These are phyloP conservation scores for Debaryomyces sp. DNA, from an alignment of 1,139 yeast species.

Conservation along the genomic window DNA sequence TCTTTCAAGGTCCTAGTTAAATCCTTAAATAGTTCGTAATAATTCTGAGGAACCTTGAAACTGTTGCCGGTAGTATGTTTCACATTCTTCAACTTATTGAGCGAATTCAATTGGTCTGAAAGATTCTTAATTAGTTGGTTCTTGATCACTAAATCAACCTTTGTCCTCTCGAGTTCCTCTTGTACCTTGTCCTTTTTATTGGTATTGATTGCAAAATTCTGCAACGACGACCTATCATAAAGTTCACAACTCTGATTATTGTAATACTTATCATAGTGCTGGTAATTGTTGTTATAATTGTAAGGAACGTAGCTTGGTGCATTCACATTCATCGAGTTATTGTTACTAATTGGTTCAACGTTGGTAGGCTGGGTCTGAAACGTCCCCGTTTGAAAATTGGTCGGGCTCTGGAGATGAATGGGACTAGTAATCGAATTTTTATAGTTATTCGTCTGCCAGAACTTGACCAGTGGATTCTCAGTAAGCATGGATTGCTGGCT, in stretches of 20 bases:
- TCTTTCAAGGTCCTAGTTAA: slow-evolving; percentile 53
- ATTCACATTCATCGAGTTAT: slow-evolving; percentile 24
- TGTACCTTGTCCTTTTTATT: slow-evolving; percentile 9
- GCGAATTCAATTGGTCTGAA: slow-evolving; percentile 29
- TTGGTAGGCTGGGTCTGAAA: background rate
- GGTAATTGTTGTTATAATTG: slow-evolving; percentile 7
- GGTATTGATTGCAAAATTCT: slow-evolving; percentile 9
- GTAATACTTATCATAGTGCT: slow-evolving; percentile 7
- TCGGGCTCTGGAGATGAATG: slow-evolving; percentile 5
- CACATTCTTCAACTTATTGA: slow-evolving; percentile 17
- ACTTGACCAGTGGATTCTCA: slow-evolving; percentile 14
- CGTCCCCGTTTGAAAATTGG: background rate
- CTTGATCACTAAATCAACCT: slow-evolving; percentile 36
- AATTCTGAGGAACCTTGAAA: slow-evolving; percentile 42
- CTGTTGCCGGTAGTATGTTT: slow-evolving; percentile 9
- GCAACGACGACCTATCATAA: slow-evolving; percentile 13
- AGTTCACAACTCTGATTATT: slow-evolving; percentile 11
- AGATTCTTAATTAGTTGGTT: slow-evolving; percentile 40
- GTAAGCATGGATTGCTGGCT: slow-evolving; percentile 4
- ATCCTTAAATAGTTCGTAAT: slow-evolving; percentile 51
- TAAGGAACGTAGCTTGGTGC: slow-evolving; percentile 36
- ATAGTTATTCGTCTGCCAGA: slow-evolving; percentile 17
- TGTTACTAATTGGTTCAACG: slow-evolving; percentile 3
- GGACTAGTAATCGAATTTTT: slow-evolving; percentile 7
- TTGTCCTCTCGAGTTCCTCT: slow-evolving; percentile 30